Base-by-base conservation (phyloP, 1,284 basidiomycete species). In the Heterobasidion occidentale region DNA sequence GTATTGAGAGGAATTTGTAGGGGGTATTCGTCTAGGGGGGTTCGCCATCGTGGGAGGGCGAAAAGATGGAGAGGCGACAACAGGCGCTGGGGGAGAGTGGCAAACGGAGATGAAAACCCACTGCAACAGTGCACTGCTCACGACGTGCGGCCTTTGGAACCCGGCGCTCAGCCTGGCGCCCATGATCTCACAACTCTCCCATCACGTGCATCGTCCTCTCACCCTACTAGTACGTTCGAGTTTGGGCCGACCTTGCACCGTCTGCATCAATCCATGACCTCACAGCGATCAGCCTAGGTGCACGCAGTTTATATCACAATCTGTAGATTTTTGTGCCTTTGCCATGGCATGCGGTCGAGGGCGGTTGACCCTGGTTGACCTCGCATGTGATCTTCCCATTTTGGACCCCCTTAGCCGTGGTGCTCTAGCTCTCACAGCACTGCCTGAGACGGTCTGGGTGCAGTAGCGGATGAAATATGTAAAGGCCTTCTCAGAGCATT, bases 1-100 rank as follows among this genome's bases (percentile, higher is more conserved):
- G 64, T 78, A 79, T 6, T 71, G 72, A 52, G 59, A 56, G 36
- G 72, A 73, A 45, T 58, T 61, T n/a, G 71, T 71, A 1, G 69
- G 65, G 46, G 69, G 71, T 20, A 71, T 68, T 56, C 71, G 66
- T 56, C 73, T 67, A 36, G 69, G 68, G 54, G 68, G 68, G 58
- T 68, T 66, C 42, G 73, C 67, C 73, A 75, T 75, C 58, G 59
- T 56, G 54, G 61, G 1, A 36, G 17, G 34, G 49, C 34, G 17
- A 4, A 27, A 53, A 14, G 36, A 19, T 46, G 45, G 27, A 27
- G n/a, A 42, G 7, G 7, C 12, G n/a, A 48, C 9, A 48, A 27
- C 14, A 36, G 36, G 14, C 17, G 17, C 36, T 14, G 35, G 9
- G 36, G 36, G 34, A 15, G 36, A 36, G 47, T 33, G 47, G 47